phyloP scores from a whole-genome alignment of 805 yeast genomes.

The Yamadazyma endophytica region DNA sequence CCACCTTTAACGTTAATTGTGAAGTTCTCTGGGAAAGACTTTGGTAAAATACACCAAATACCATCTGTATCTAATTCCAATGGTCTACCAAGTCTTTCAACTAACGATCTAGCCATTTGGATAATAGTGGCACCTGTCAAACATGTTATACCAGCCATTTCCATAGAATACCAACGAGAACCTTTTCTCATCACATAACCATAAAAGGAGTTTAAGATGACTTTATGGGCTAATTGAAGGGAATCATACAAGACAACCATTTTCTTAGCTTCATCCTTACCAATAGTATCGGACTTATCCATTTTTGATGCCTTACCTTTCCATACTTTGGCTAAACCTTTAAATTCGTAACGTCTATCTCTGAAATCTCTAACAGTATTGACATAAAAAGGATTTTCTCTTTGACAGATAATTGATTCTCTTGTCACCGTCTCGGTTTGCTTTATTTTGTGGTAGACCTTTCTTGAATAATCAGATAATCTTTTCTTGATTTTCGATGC shows the following conservation, averaged over 20 bases:
- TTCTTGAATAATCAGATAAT: constrained; percentile 76
- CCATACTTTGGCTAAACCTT: constrained; percentile 92
- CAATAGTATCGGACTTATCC: constrained; percentile 46
- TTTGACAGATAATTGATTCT: constrained; percentile 92
- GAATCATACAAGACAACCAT: constrained; percentile 94
- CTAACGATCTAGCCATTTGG: constrained; percentile 91
- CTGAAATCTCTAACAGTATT: constrained; percentile 91
- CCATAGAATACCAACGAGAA: constrained; percentile 99
- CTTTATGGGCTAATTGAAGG: constrained; percentile 93
- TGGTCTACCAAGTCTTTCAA: constrained; percentile 92
- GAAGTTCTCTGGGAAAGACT: constrained; percentile 88
- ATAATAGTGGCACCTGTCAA: constrained; percentile 96
- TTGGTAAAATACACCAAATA: constrained; percentile 97
- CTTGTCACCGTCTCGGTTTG: constrained; percentile 80
- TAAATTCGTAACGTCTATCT: constrained; percentile 94
- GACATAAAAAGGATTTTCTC: constrained; percentile 96
- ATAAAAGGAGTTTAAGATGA: constrained; percentile 91
- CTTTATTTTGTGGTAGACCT: constrained; percentile 77
- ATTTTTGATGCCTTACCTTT: constrained; percentile 69
- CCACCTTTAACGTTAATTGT: constrained; percentile 71
- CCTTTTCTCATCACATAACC: constrained; percentile 99
- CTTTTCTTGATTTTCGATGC: constrained; percentile 71
- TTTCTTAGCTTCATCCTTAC: constrained; percentile 84
- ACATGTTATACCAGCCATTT: constrained; percentile 99
- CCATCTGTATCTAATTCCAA: constrained; percentile 98